Conservation (phyloP, 495 filamentous ascomycete species). For the Penicillium chermesinum region DNA sequence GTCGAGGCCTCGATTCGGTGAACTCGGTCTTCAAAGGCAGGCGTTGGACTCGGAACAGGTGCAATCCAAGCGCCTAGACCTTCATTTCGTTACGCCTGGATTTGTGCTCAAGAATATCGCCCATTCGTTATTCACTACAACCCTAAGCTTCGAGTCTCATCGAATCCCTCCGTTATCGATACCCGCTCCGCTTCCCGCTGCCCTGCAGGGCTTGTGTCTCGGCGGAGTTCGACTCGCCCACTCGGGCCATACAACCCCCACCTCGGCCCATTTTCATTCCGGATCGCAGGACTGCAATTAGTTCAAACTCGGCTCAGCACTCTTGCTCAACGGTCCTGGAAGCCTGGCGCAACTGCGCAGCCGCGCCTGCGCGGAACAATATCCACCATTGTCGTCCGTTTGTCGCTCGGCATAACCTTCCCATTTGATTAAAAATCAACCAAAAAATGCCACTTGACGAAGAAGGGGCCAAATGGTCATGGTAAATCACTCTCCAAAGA, state of each 20-base stretch:
- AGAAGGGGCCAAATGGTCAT: slow-evolving; percentile 48
- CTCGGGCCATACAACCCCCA: background rate
- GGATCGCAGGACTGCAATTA: background rate
- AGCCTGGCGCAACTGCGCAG: background rate
- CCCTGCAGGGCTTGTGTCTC: background rate
- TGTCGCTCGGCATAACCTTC: background rate
- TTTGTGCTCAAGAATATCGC: background rate
- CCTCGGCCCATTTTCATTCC: background rate
- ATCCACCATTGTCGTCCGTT: background rate
- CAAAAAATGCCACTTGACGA: slow-evolving; percentile 45
- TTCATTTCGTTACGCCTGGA: background rate
- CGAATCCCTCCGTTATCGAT: too few relatives aligned
- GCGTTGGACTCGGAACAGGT: background rate
- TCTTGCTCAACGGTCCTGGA: background rate
- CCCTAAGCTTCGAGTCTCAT: too few relatives aligned
- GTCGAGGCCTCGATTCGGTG: background rate
- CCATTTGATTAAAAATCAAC: background rate
- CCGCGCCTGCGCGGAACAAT: background rate
- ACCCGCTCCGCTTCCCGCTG: background rate
- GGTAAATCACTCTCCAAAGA: slow-evolving; percentile 21
- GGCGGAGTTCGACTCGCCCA: background rate
- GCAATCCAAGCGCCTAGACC: background rate
- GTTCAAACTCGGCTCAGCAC: background rate
- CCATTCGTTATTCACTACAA: background rate
- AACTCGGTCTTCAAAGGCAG: background rate